Evolutionary conservation across 306 rosid species (phyloP), one percentile per base, ranked within the genome.

Genomic region (Cucurbita argyrosperma): DNA sequence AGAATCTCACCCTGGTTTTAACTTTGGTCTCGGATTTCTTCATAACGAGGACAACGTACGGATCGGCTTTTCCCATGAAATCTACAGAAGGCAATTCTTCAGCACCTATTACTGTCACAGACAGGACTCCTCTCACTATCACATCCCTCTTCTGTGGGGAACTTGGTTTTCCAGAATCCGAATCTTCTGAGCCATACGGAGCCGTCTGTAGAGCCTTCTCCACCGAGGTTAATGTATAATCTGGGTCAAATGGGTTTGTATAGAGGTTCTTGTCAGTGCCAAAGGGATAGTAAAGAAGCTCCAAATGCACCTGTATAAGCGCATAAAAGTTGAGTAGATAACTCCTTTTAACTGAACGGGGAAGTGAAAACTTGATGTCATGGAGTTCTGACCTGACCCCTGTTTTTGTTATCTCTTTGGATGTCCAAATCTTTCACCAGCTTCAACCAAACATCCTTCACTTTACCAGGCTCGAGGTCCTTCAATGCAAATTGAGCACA

Each of bases 31-130:
- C 90, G 39, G 95, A 79, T 82, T 94, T 94, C 87, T 85, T 90
- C 89, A 94, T 73, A 14, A 11, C n/a, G 57, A 94, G 88, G 56
- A 89, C 87, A 42, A 84, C 98, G 76, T 76, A 94, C 7, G 98
- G 98, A 72, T 94, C 98, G 18, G 98, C 95, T 84, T 94, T 94
- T 83, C 97, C 98, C 85, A 87, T 80, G 16, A 89, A 83, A 82
- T 94, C 97, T 59, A 85, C 95, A 7, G 10, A 60, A 11, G 98
- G 97, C 54, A 94, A 86, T 63, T 89, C 91, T 82, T 94, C 98
- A 7, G 98, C 98, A 51, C 96, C 86, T 79, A 94, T 84, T 55
- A 90, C 88, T 23, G 97, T 91, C 65, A 94, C 89, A 42, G 98
- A 90, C 18, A 94, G 77, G 55, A 94, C 98, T 53, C 97, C 96